Evolutionary conservation across 169 alveolate species (phyloP), one percentile per base, ranked within the genome.

Genomic region (Besnoitia besnoiti): DNA sequence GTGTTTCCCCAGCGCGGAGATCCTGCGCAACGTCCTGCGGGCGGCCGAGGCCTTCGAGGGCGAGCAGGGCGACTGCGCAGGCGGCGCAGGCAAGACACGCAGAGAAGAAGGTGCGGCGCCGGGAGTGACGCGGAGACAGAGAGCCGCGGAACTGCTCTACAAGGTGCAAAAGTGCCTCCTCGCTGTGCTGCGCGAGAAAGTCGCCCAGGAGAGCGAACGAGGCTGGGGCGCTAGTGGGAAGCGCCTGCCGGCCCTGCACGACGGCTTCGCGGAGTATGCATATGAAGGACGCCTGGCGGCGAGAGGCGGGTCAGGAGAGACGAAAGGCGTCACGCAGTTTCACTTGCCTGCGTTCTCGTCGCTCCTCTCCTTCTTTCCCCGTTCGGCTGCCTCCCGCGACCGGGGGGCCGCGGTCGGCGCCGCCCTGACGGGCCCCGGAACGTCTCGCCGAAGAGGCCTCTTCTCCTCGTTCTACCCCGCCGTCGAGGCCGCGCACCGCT

Each of bases 1-100:
- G 40, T 73, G 82, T n/a, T 8, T 73, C 46, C 82, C 82, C 8
- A 73, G 82, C 24, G 82, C 82, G n/a, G 82, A 73, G 47, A 73
- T 73, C 82, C 46, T 73, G 24, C 39, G n/a, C 44, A 73, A n/a
- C 47, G 39, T 73, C 27, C 27, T 7, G 82, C 39, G 21, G 39
- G 82, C 82, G 39, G 82, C 82, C 1, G 67, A 5, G 67, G n/a
- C 30, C 27, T 21, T n/a, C 4, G 67, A 55, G 24, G 67, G 33
- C 67, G 12, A 21, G 33, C 33, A 55, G 67, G 12, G 30, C 30
- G 67, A 3, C n/a, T n/a, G n/a, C n/a, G n/a, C n/a, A n/a, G 3
- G 67, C 7, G 67, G 67, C 12, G 7, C 33, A 16, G 3, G 67
- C 67, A 55, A 3, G 30, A 39, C 27, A 73, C 44, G 82, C 12